A percentile compares a stretch with the other conserved stretches of the same genome.
These are phyloP conservation scores for Luvunga scandens DNA, from an alignment of 345 rosid genomes.

Conservation along the genomic window DNA sequence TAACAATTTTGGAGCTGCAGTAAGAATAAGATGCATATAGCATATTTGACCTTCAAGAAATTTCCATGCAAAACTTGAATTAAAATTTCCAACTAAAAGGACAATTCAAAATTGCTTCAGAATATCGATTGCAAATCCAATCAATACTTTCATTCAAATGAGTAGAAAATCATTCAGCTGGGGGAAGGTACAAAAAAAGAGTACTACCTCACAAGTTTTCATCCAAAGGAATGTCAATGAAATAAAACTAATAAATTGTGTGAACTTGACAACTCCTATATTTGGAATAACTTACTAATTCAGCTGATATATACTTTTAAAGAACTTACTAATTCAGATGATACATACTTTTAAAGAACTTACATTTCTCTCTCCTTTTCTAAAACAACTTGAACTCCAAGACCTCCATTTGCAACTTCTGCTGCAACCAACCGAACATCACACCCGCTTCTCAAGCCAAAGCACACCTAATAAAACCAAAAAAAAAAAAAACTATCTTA, in stretches of 20 bases:
- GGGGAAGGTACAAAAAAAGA: no score
- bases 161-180: background rate
- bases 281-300: background rate
- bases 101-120: background rate
- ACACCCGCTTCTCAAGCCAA: constrained; percentile 26
- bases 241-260: no score
- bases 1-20: background rate
- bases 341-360: constrained; percentile 1
- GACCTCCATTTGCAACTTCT: constrained; percentile 22
- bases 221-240: no score
- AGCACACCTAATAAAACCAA: constrained; percentile 16
- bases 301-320: background rate
- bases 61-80: background rate
- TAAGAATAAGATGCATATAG: background rate
- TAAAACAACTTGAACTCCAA: constrained; percentile 24
- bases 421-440: constrained; percentile 31
- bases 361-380: constrained; percentile 18
- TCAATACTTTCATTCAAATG: background rate
- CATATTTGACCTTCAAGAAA: background rate
- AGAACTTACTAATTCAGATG: constrained; percentile 6
- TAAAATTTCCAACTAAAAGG: background rate
- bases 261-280: background rate
- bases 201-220: no score
- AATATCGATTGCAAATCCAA: background rate
- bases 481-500: background rate